Conservation (phyloP, 2,329 filamentous ascomycete species). For the Polychaeton citri region DNA sequence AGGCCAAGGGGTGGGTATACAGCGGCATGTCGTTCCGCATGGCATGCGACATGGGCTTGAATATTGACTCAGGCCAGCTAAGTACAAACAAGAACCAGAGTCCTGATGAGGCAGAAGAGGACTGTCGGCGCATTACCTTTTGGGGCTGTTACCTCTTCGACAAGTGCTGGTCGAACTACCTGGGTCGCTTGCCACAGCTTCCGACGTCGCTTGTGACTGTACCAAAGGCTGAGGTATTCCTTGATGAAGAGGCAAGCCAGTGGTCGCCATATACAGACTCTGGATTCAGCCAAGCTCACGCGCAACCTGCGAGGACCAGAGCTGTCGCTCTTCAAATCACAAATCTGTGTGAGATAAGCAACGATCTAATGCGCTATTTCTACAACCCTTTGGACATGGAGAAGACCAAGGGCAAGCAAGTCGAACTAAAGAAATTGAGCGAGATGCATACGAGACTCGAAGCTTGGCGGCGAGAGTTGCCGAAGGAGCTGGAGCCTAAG, state of each 20-base stretch:
- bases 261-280: constrained; percentile 86
- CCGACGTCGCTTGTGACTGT: constrained; percentile 68
- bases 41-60: constrained; percentile 86
- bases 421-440: constrained; percentile 82
- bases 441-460: constrained; percentile 84
- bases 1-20: constrained; percentile 96
- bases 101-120: constrained; percentile 66
- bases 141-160: constrained; percentile 99
- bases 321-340: constrained; percentile 72
- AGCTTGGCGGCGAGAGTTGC: constrained; percentile 73
- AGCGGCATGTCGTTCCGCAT: constrained; percentile 97
- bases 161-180: constrained; percentile 97
- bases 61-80: constrained; percentile 63
- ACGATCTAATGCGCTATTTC: constrained; percentile 77
- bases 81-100: constrained; percentile 29
- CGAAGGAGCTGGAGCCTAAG: constrained; percentile 74
- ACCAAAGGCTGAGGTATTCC: constrained; percentile 82
- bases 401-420: constrained; percentile 55
- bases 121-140: constrained; percentile 82
- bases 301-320: constrained; percentile 71
- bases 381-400: constrained; percentile 64
- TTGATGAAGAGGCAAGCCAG: constrained; percentile 66
- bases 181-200: constrained; percentile 80
- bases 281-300: constrained; percentile 57
- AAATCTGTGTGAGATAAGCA: constrained; percentile 82